These are phyloP conservation scores for Penicillium nucicola DNA, from an alignment of 495 filamentous ascomycete genomes.

Conservation along the genomic window DNA sequence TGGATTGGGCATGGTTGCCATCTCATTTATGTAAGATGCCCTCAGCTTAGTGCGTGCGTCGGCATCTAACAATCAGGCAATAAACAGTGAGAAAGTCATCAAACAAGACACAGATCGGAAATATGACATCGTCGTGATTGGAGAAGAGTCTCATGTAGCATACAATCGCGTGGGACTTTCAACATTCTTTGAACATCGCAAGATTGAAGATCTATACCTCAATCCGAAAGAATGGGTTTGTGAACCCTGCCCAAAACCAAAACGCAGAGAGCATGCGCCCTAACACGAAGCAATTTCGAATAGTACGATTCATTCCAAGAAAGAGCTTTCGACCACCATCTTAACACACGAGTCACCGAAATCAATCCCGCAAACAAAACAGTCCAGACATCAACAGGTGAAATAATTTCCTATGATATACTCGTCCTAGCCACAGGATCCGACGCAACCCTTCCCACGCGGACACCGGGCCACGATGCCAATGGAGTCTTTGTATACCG, in stretches of 20 bases:
- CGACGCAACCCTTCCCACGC: conserved; percentile 75
- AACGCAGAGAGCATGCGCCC: neutral
- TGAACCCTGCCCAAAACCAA: neutral
- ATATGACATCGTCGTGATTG: conserved; percentile 86
- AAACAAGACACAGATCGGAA: conserved; percentile 79
- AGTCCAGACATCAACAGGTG: conserved; percentile 68
- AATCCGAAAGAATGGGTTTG: conserved; percentile 87
- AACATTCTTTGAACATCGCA: conserved; percentile 86
- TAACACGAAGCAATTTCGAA: neutral
- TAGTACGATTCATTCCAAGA: conserved; percentile 57
- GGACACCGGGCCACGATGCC: conserved; percentile 82
- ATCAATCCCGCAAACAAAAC: conserved; percentile 63
- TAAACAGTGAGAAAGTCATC: conserved; percentile 78
- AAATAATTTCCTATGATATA: conserved; percentile 76
- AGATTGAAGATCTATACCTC: conserved; percentile 86
- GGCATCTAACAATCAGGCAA: neutral
- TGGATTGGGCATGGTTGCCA: conserved; percentile 93
- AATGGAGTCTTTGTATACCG: conserved; percentile 94
- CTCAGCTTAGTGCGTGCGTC: neutral
- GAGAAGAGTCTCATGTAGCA: conserved; percentile 87
- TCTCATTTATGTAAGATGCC: conserved; percentile 79
- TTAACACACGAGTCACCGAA: conserved; percentile 75
- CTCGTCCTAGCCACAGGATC: conserved; percentile 91
- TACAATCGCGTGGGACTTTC: conserved; percentile 97
- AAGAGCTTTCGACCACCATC: conserved; percentile 71